Evolutionary conservation across 75 land plant genomes (phyloP).

Genomic region (Selaginella tamariscina): DNA sequence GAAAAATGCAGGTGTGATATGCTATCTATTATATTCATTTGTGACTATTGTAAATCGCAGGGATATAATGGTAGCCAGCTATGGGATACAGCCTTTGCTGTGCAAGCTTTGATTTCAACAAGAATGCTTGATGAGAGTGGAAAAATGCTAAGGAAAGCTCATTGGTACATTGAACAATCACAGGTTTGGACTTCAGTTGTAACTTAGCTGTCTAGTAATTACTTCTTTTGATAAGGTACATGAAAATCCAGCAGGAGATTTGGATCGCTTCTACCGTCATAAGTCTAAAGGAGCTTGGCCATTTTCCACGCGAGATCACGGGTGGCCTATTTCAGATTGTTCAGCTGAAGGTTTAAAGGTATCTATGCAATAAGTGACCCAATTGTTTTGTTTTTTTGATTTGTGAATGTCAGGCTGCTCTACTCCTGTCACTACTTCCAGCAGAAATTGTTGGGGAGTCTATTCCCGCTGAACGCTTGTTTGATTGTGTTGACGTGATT

Average conservation of each 20-base stretch:
- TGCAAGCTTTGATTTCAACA: conserved; percentile 70
- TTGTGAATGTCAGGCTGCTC: conserved; percentile 47
- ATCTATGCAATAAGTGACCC: too few relatives aligned
- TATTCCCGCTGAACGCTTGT: conserved; percentile 36
- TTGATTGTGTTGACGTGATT: too few relatives aligned
- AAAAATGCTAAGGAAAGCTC: conserved; percentile 54
- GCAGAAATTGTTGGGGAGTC: conserved; percentile 65
- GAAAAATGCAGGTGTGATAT: conserved; percentile 99
- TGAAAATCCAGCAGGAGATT: conserved; percentile 68
- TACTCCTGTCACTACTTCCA: conserved; percentile 46
- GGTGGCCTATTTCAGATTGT: conserved; percentile 92
- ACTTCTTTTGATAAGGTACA: conserved; percentile 57
- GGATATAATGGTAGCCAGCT: conserved; percentile 86
- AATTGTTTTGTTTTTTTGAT: too few relatives aligned
- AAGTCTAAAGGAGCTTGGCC: conserved; percentile 92
- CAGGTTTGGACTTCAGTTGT: too few relatives aligned
- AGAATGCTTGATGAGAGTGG: conserved; percentile 50
- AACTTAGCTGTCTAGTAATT: too few relatives aligned
- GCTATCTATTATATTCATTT: too few relatives aligned
- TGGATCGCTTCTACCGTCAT: conserved; percentile 63
- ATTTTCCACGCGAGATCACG: conserved; percentile 84
- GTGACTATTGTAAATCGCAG: too few relatives aligned
- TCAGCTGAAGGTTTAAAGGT: conserved; percentile 83
- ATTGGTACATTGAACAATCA: conserved; percentile 45
- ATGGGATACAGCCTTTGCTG: conserved; percentile 83